A percentile compares a stretch with the other conserved stretches of the same genome.
Evolutionary conservation across 352 stramenopile genomes (phyloP).

Genomic region (Saprolegnia diclina): DNA sequence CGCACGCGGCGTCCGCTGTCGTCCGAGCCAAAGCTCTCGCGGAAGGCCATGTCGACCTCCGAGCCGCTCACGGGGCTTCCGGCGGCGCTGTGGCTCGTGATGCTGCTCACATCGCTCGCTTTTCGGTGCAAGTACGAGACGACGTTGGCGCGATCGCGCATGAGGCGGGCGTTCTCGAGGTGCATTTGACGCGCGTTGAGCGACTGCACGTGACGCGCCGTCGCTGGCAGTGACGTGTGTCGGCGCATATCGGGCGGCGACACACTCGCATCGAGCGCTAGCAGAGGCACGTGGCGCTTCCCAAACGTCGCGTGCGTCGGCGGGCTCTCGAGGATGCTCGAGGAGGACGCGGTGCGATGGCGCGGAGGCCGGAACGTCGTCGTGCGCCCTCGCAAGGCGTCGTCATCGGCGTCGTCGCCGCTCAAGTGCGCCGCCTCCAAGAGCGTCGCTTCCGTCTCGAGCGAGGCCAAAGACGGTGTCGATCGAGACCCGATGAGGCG

Average conservation of each 20-base stretch:
- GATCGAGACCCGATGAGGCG: conserved; percentile 15
- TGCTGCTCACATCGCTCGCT: conserved; percentile 71
- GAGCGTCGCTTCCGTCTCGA: conserved; percentile 5
- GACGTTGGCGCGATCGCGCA: conserved; percentile 80
- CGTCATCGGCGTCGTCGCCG: neutral
- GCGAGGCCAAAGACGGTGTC: conserved; percentile 19
- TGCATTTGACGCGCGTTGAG: conserved; percentile 14
- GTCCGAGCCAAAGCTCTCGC: conserved; percentile 63
- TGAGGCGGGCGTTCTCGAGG: conserved; percentile 51
- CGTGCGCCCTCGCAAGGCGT: conserved; percentile 6
- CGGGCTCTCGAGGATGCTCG: conserved; percentile 36
- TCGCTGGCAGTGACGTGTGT: conserved; percentile 36
- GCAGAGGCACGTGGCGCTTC: conserved; percentile 27
- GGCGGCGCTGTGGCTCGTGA: conserved; percentile 51
- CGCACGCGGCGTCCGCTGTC: conserved; percentile 42
- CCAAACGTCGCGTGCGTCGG: conserved; percentile 34
- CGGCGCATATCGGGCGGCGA: conserved; percentile 34
- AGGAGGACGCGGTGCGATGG: conserved; percentile 34
- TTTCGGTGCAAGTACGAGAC: conserved; percentile 84
- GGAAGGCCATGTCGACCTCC: conserved; percentile 29
- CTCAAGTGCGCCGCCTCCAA: neutral
- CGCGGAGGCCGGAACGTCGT: conserved; percentile 35
- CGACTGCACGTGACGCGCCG: conserved; percentile 28
- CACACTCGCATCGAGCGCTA: conserved; percentile 11
- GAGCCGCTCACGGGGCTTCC: conserved; percentile 40